phyloP scores from a whole-genome alignment of 306 rosid species.

The Cicer cuneatum region DNA sequence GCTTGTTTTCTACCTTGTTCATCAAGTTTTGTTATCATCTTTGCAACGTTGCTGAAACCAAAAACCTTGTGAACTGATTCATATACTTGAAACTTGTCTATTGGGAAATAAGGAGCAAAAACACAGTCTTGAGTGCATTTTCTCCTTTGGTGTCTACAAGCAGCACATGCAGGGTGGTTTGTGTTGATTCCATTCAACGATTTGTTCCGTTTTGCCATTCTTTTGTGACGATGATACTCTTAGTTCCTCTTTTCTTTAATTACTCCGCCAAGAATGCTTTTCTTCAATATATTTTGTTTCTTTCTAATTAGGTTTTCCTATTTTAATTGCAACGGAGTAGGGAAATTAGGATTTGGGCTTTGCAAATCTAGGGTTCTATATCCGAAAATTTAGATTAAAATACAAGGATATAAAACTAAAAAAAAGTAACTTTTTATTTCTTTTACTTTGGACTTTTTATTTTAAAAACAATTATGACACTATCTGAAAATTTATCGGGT shows the following conservation, averaged over 20 bases:
- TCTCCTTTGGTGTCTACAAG: slow-evolving; percentile 18
- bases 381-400: background rate
- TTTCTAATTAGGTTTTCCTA: background rate
- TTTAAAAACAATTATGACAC: no score
- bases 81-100: background rate
- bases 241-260: background rate
- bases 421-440: no score
- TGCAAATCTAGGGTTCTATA: background rate
- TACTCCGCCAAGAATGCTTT: background rate
- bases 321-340: background rate
- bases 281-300: background rate
- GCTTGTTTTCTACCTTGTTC: slow-evolving; percentile 24
- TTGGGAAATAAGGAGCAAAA: slow-evolving; percentile 12
- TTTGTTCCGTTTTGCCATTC: background rate
- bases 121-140: slow-evolving; percentile 13
- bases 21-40: slow-evolving; percentile 9
- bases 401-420: no score
- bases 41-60: slow-evolving; percentile 3
- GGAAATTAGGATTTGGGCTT: background rate
- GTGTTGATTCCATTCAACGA: background rate
- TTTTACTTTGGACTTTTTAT: no score
- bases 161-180: slow-evolving; percentile 9
- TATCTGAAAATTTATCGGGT: no score
- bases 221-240: background rate
- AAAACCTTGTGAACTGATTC: slow-evolving; percentile 22